Conservation (phyloP, 805 yeast genomes). For the Lachancea sp. region DNA sequence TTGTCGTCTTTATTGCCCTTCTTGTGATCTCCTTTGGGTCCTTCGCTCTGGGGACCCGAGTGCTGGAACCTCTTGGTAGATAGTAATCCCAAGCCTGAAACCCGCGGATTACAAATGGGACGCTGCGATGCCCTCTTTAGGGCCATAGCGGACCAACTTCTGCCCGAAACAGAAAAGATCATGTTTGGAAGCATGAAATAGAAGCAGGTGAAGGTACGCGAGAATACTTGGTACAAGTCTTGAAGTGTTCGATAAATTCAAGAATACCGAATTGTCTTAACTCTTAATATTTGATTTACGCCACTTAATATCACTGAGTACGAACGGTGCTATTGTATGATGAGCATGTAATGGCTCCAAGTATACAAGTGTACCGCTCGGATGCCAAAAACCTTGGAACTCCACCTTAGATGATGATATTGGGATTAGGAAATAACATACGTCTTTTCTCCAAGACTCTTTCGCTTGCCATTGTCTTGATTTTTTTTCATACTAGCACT, state of each 20-base stretch:
- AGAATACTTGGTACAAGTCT: neutral
- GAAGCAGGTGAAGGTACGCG: neutral
- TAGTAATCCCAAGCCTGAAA: neutral
- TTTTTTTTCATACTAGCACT: no score
- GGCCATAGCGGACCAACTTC: neutral
- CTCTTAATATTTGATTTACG: neutral
- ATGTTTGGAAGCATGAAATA: constrained; percentile 4
- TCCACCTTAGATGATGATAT: no score
- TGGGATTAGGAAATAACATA: no score
- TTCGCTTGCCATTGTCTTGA: no score
- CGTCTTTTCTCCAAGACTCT: no score
- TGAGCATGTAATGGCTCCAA: no score
- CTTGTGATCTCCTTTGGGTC: constrained; percentile 8
- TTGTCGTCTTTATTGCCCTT: constrained; percentile 18
- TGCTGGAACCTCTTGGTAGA: constrained; percentile 3
- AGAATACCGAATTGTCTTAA: neutral
- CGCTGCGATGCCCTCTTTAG: neutral
- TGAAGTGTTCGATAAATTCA: neutral
- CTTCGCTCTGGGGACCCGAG: constrained; percentile 1
- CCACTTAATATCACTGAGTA: neutral
- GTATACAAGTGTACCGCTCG: no score
- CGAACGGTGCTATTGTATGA: no score
- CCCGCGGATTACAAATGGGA: neutral
- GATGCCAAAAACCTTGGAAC: no score
- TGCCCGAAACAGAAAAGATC: constrained; percentile 1